Percentiles rank a stretch among this genome's conserved stretches.
These are phyloP conservation scores for Agaricus subrufescens DNA, from an alignment of 768 basidiomycete species.

Conservation along the genomic window DNA sequence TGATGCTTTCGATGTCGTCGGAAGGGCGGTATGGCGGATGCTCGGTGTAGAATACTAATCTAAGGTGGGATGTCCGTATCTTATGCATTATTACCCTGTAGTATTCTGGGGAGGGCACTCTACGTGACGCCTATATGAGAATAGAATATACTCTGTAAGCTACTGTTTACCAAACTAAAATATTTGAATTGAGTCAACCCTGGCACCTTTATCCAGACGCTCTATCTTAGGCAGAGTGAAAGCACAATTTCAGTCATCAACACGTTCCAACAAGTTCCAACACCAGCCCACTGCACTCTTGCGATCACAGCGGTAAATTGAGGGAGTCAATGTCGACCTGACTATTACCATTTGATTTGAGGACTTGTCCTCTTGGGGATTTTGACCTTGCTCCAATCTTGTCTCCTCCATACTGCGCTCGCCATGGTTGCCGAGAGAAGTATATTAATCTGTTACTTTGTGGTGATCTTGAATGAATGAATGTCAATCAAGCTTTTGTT, in stretches of 20 bases:
- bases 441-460: no score
- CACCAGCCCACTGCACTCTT: neutral
- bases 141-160: neutral
- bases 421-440: no score
- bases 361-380: no score
- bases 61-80: neutral
- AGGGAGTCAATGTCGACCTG: neutral
- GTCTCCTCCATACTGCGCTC: no score
- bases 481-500: no score
- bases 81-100: neutral
- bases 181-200: no score
- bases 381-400: no score
- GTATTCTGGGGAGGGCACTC: neutral
- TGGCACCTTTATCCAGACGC: neutral
- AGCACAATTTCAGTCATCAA: neutral
- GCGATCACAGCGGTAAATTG: neutral
- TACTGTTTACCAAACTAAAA: no score
- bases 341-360: neutral
- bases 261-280: neutral
- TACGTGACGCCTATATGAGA: neutral
- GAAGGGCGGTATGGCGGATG: slow-evolving; percentile 38
- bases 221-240: neutral
- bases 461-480: no score
- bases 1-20: slow-evolving; percentile 40
- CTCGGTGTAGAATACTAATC: slow-evolving; percentile 26